phyloP scores from a whole-genome alignment of 768 basidiomycete genomes.

The Termitomyces sp. region DNA sequence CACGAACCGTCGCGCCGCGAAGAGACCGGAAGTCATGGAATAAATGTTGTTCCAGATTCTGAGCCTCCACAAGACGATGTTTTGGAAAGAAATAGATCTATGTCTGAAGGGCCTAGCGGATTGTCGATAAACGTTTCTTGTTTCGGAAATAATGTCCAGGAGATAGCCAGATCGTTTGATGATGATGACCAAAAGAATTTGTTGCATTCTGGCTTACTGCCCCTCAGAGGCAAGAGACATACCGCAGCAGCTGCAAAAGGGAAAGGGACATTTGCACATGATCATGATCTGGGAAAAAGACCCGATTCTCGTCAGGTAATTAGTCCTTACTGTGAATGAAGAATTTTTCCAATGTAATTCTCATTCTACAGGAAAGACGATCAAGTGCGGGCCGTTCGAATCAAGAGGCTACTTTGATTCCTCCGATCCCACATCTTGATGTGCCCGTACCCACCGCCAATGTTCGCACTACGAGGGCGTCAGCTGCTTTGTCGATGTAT shows the following conservation, averaged over 20 bases:
- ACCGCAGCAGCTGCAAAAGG: background rate
- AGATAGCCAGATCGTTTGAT: conserved; percentile 3
- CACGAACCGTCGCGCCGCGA: conserved; percentile 2
- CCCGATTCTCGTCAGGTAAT: conserved; percentile 2
- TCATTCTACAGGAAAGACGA: background rate
- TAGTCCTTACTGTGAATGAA: background rate
- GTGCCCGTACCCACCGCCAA: background rate
- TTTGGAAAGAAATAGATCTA: background rate
- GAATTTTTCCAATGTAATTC: background rate
- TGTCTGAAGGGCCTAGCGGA: background rate
- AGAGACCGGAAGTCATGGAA: conserved; percentile 19
- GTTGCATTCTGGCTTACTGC: conserved; percentile 31
- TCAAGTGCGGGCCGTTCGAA: background rate
- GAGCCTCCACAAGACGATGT: conserved; percentile 39
- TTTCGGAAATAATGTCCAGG: conserved; percentile 16
- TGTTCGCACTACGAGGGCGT: conserved; percentile 1
- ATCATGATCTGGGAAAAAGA: background rate
- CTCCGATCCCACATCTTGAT: background rate
- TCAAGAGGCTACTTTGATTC: background rate
- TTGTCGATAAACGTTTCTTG: background rate
- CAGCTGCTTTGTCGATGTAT: background rate
- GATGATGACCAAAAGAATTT: conserved; percentile 34
- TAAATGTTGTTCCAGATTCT: conserved; percentile 60
- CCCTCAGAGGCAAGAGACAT: conserved; percentile 16
- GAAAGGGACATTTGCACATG: conserved; percentile 3